A percentile compares a stretch with the other conserved stretches of the same genome.
phyloP scores from a whole-genome alignment of 371 early-diverging fungal species.

The Vairimorpha necatrix region DNA sequence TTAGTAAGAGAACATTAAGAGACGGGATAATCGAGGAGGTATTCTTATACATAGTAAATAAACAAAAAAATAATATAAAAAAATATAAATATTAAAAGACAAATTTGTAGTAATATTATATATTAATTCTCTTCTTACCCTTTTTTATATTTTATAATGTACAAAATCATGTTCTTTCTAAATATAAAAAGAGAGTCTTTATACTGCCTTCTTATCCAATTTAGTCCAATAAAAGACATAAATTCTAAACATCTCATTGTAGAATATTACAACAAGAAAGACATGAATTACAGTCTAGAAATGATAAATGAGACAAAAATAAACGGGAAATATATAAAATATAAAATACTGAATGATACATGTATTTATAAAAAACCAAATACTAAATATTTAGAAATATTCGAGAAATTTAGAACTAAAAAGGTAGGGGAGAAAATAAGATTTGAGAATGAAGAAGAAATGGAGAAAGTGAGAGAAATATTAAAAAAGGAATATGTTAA shows the following conservation, averaged over 20 bases:
- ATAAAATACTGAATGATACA: neutral
- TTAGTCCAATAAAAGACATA: neutral
- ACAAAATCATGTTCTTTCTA: neutral
- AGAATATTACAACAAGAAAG: neutral
- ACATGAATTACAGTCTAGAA: neutral
- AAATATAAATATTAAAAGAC: neutral
- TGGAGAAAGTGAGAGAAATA: neutral
- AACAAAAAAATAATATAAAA: neutral
- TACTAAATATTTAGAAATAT: neutral
- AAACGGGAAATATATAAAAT: neutral
- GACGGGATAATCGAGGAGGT: too few species aligned
- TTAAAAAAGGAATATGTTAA: neutral
- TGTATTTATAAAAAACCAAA: neutral
- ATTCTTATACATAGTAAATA: neutral
- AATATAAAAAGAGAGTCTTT: neutral
- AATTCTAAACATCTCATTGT: neutral
- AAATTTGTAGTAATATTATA: neutral
- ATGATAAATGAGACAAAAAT: neutral
- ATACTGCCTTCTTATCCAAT: neutral
- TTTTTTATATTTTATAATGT: neutral
- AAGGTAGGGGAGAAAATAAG: neutral
- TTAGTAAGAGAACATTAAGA: neutral
- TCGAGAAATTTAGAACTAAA: neutral
- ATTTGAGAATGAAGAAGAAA: neutral
- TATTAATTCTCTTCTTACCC: neutral